These are phyloP conservation scores for Tetragonia tetragonoides DNA, from an alignment of 148 eudicot species.

Conservation along the genomic window DNA sequence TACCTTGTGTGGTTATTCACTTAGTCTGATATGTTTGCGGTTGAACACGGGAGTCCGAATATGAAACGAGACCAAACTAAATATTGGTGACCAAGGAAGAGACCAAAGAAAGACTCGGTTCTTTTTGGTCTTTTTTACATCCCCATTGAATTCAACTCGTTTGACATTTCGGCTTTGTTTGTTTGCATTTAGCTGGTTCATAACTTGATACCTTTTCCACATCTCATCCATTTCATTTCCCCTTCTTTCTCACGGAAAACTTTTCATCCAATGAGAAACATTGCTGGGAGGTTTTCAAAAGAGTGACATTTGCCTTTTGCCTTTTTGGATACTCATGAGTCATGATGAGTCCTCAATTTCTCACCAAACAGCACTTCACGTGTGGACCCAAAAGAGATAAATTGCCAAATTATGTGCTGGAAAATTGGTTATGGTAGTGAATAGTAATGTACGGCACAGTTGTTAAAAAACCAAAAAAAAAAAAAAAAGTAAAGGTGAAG, in stretches of 20 bases:
- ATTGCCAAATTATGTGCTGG: neutral
- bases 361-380: neutral
- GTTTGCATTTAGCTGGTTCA: neutral
- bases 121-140: neutral
- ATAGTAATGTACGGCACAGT: too few species aligned
- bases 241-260: neutral
- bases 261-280: too few species aligned
- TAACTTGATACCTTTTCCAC: too few species aligned
- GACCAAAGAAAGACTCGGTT: neutral
- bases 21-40: too few species aligned
- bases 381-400: constrained; percentile 1
- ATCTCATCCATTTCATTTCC: neutral
- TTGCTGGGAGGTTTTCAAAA: neutral
- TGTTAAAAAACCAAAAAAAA: too few species aligned
- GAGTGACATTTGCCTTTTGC: neutral
- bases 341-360: too few species aligned
- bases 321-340: too few species aligned
- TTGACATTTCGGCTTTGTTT: neutral
- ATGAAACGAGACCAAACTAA: too few species aligned
- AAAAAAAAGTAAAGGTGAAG: too few species aligned
- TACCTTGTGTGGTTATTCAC: too few species aligned
- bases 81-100: neutral
- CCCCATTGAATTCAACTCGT: constrained; percentile 11
- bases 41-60: too few species aligned
- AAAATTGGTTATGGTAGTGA: too few species aligned